Evolutionary conservation across 2,329 filamentous ascomycete species (phyloP), one percentile per base, ranked within the genome.

Genomic region (Colletotrichum tropicale): DNA sequence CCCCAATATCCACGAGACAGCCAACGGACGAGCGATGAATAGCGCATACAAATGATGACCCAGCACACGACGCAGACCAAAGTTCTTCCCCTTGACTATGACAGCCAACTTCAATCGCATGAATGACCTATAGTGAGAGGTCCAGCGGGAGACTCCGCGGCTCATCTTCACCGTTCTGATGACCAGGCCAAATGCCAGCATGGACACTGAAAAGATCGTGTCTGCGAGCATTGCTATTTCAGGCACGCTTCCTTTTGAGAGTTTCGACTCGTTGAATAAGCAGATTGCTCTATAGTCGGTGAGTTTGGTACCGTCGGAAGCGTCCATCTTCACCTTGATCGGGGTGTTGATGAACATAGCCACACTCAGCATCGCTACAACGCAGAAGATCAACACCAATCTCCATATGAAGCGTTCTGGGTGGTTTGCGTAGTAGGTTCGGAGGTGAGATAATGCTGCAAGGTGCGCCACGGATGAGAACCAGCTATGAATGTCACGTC

Each of bases 91-190:
- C 18, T 48, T 48, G 18, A 48, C 18, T 12, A 48, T n/a, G 5
- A n/a, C 18, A 0, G 38, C 38, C 3, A 48, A 48, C 38, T 48
- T 48, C 1, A 1, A 48, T 48, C 38, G 38, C 3, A 48, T 0
- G 2, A 0, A 10, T 2, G 9, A 48, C 18, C 38, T 48, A 4
- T n/a, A 48, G 3, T 2, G 1, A 0, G 18, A 48, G 0, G 38
- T 48, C 38, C 38, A 48, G 2, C 9, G 38, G 9, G 2, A 48
- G 18, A 48, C 18, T 1, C 38, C 38, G 3, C 38, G 38, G 38
- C 38, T 48, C 38, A 48, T 48, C 5, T n/a, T 48, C 18, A 48
- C 38, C 18, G 18, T 48, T 48, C 38, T n/a, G 38, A 48, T 48
- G 18, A 48, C 12, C 38, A 48, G 0, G 18, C 38, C 38, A 12